Base-by-base conservation (phyloP, 345 rosid genomes). In the Populus pruinosa region DNA sequence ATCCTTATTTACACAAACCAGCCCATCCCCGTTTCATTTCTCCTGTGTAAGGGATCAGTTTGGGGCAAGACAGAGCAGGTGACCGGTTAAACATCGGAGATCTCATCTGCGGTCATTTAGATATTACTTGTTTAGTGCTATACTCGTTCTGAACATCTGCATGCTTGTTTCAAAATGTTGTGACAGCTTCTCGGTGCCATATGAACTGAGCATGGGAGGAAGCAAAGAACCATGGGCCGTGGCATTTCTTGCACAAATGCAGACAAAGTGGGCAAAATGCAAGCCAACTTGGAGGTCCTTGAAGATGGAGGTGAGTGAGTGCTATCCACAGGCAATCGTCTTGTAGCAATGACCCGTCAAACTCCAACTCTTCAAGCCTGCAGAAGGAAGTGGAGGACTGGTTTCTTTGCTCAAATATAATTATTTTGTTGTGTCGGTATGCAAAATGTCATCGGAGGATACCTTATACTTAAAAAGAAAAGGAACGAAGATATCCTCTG, bases 181-280 rank as follows among this genome's bases (percentile, higher is more conserved):
- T 49, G 0, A 68, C 90, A 95, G 99, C 81, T 95, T 95, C 80
- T 90, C 97, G 1, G 98, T 91, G 83, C 99, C 98, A 7, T 93
- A 86, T 73, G 97, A 93, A 27, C 85, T 91, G 83, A 95, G 99
- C 91, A 90, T 90, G 94, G 88, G 86, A 76, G 97, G 95, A 63
- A 79, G 82, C 76, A 88, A 88, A 9, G 98, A 94, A 76, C 85
- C 85, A 1, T 91, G 98, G 97, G 98, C 93, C 2, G 88, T 82
- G 85, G 75, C 72, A 65, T 90, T 93, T 83, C 67, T 93, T 47
- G 85, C 78, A 44, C 75, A 69, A 68, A 78, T 95, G 90, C 85
- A 77, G 27, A 84, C 81, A 6, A 90, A 86, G 77, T 85, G 91
- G 93, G 90, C 82, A 82, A 83, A 80, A 56, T 83, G 97, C 89